These are phyloP conservation scores for Penicillium psychrosexuale DNA, from an alignment of 2,329 filamentous ascomycete species.

Conservation along the genomic window DNA sequence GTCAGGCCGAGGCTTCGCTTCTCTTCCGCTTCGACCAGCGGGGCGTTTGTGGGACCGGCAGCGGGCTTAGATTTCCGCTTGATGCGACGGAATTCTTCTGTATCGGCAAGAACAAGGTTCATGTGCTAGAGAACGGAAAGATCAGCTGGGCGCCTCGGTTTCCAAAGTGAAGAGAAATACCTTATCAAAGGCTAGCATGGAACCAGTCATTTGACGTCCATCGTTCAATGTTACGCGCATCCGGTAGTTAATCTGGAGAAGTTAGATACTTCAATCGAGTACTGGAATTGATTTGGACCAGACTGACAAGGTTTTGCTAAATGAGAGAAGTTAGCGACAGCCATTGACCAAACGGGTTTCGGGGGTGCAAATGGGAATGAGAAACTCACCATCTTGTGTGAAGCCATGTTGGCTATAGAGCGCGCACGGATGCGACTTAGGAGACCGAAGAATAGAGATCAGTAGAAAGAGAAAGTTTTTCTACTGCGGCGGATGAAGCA, in stretches of 20 bases:
- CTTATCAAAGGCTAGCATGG: conserved; percentile 99
- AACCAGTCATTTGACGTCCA: conserved; percentile 91
- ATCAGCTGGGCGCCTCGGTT: conserved; percentile 7
- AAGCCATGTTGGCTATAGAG: conserved; percentile 50
- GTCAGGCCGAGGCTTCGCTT: conserved; percentile 95
- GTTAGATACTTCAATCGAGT: conserved; percentile 46
- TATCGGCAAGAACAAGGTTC: conserved; percentile 98
- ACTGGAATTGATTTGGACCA: background rate
- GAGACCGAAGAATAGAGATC: conserved; percentile 28
- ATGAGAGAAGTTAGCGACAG: conserved; percentile 50
- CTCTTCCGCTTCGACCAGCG: conserved; percentile 82
- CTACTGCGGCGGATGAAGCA: conserved; percentile 15
- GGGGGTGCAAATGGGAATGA: conserved; percentile 12
- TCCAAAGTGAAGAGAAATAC: conserved; percentile 46
- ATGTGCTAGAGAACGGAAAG: conserved; percentile 66
- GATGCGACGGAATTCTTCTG: conserved; percentile 92
- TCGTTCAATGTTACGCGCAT: conserved; percentile 97
- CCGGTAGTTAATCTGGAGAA: conserved; percentile 88
- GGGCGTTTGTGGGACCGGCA: conserved; percentile 59
- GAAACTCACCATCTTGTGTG: conserved; percentile 91
- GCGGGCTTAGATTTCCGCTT: conserved; percentile 74
- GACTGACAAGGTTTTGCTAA: conserved; percentile 64
- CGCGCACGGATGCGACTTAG: conserved; percentile 49
- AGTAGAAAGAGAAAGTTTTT: conserved; percentile 25
- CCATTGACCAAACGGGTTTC: conserved; percentile 30